Evolutionary conservation across 805 yeast genomes (phyloP).

Genomic region (Cyberlindnera mrakii): DNA sequence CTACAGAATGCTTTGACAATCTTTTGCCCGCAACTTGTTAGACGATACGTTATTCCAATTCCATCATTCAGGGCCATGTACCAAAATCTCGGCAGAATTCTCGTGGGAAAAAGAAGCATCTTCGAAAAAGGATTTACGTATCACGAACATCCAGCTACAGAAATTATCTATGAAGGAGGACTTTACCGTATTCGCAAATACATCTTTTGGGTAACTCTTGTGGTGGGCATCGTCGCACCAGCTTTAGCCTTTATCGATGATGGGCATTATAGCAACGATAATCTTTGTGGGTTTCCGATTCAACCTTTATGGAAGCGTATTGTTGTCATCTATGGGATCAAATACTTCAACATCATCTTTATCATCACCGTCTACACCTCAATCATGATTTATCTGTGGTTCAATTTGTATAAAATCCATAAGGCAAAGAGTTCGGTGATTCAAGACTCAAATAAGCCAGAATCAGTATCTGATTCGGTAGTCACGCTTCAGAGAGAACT

Average conservation of each 20-base stretch:
- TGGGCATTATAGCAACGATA: slow-evolving; percentile 8
- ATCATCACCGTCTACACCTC: slow-evolving; percentile 13
- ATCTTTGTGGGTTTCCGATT: slow-evolving; percentile 12
- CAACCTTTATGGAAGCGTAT: slow-evolving; percentile 17
- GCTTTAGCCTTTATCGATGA: slow-evolving; percentile 10
- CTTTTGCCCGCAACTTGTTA: slow-evolving; percentile 9
- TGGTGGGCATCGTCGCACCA: slow-evolving; percentile 1
- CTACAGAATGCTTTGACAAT: slow-evolving; percentile 18
- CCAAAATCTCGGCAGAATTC: not conserved
- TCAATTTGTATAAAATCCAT: slow-evolving; percentile 7
- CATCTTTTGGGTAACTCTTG: not conserved
- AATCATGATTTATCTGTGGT: slow-evolving; percentile 12
- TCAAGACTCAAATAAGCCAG: slow-evolving; percentile 2
- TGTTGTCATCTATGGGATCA: slow-evolving; percentile 12
- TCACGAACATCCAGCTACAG: no score
- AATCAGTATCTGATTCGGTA: slow-evolving; percentile 1
- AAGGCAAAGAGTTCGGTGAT: slow-evolving; percentile 3
- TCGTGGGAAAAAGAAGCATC: no score
- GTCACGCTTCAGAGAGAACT: slow-evolving; percentile 16
- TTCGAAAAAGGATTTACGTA: no score
- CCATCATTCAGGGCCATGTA: slow-evolving; percentile 4
- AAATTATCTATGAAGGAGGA: slow-evolving; percentile 17
- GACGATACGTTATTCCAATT: slow-evolving; percentile 5
- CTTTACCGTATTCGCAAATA: slow-evolving; percentile 8
- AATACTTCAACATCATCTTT: slow-evolving; percentile 9